A percentile compares a stretch with the other conserved stretches of the same genome.
These are phyloP conservation scores for Pisolithus tinctorius DNA, from an alignment of 768 basidiomycete genomes.

Conservation along the genomic window DNA sequence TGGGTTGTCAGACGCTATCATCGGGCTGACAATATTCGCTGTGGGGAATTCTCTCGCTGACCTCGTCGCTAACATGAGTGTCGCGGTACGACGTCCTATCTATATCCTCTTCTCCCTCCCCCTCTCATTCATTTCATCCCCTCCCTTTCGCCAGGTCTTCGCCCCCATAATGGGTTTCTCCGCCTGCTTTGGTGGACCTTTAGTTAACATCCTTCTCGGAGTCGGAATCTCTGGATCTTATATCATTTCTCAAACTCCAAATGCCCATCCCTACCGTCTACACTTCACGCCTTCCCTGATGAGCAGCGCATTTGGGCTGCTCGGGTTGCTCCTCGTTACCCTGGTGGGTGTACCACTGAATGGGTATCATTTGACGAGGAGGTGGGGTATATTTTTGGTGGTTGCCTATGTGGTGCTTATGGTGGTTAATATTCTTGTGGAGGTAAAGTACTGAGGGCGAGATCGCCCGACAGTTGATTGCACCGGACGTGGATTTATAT, in stretches of 20 bases:
- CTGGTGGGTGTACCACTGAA: slow-evolving; percentile 82
- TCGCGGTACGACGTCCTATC: slow-evolving; percentile 57
- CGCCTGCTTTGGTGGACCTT: slow-evolving; percentile 89
- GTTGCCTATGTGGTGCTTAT: slow-evolving; percentile 69
- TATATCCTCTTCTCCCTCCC: not conserved
- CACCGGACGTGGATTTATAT: too few relatives aligned
- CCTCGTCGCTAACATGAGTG: slow-evolving; percentile 93
- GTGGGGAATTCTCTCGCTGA: slow-evolving; percentile 95
- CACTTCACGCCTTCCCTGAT: slow-evolving; percentile 78
- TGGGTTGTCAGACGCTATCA: slow-evolving; percentile 94
- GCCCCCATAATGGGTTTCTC: slow-evolving; percentile 94
- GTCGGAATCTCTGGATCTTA: slow-evolving; percentile 90
- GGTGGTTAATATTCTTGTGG: slow-evolving; percentile 72
- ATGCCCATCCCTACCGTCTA: slow-evolving; percentile 54
- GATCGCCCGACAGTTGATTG: not conserved
- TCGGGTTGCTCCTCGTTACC: slow-evolving; percentile 67
- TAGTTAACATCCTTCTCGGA: slow-evolving; percentile 88
- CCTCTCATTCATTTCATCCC: not conserved
- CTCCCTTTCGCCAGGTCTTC: slow-evolving; percentile 46
- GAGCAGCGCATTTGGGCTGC: slow-evolving; percentile 78
- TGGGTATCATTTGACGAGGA: slow-evolving; percentile 67
- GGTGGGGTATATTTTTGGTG: slow-evolving; percentile 81
- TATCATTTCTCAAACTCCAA: slow-evolving; percentile 55
- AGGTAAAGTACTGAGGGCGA: slow-evolving; percentile 36
- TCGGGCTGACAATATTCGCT: slow-evolving; percentile 94